These are phyloP conservation scores for Venturia asperata DNA, from an alignment of 2,329 filamentous ascomycete genomes.

Conservation along the genomic window DNA sequence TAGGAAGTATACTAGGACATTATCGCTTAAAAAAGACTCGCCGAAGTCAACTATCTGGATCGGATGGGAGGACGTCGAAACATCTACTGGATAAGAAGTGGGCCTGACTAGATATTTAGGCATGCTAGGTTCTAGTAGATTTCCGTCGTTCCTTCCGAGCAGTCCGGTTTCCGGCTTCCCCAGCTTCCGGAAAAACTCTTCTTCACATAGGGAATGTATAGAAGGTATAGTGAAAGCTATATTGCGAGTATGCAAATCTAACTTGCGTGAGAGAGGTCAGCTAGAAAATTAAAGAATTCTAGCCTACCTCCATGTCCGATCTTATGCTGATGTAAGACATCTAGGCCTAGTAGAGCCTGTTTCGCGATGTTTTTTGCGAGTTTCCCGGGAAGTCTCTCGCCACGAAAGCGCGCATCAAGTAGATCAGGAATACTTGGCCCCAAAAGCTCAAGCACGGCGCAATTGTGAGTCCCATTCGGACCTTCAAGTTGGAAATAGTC, in stretches of 20 bases:
- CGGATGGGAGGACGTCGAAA: neutral
- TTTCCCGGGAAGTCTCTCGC: slow-evolving; percentile 32
- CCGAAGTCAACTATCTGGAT: slow-evolving; percentile 27
- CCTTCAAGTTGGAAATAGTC: slow-evolving; percentile 36
- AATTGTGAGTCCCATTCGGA: slow-evolving; percentile 42
- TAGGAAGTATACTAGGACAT: slow-evolving; percentile 26
- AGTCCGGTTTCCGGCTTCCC: slow-evolving; percentile 22
- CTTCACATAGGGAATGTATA: slow-evolving; percentile 22
- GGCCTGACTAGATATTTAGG: slow-evolving; percentile 20
- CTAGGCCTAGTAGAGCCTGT: slow-evolving; percentile 24
- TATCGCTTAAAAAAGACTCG: slow-evolving; percentile 14
- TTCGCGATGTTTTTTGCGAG: slow-evolving; percentile 33
- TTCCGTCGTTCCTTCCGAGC: slow-evolving; percentile 24
- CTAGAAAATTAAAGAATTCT: neutral
- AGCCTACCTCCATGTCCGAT: slow-evolving; percentile 29
- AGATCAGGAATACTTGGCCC: slow-evolving; percentile 36
- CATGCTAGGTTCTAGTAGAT: slow-evolving; percentile 22
- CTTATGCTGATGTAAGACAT: slow-evolving; percentile 23
- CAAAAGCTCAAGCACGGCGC: slow-evolving; percentile 38
- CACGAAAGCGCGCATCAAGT: slow-evolving; percentile 28
- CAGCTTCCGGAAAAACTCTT: slow-evolving; percentile 24
- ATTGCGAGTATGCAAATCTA: slow-evolving; percentile 29
- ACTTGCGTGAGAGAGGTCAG: slow-evolving; percentile 18
- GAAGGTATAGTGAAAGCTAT: slow-evolving; percentile 25
- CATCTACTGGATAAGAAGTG: slow-evolving; percentile 11